phyloP scores from a whole-genome alignment of 257 asterid species.

The Jaltomata sinuosa region DNA sequence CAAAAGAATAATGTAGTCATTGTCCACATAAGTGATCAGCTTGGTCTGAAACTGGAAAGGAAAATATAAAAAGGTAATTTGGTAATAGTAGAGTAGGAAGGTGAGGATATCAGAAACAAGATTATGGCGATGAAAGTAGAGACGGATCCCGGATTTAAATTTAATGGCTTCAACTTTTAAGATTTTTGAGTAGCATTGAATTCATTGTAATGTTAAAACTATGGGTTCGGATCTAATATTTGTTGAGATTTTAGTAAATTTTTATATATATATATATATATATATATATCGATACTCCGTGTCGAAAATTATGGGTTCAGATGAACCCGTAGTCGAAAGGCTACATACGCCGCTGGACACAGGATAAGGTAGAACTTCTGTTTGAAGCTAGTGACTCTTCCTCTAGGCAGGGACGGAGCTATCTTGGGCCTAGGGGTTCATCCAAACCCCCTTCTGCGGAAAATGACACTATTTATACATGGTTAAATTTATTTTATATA shows the following conservation, averaged over 20 bases:
- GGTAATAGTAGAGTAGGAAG: background rate
- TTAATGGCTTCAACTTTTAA: background rate
- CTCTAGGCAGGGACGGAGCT: too few relatives aligned
- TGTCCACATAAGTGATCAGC: background rate
- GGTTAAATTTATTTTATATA: too few relatives aligned
- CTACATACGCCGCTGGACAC: background rate
- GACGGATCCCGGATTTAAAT: background rate
- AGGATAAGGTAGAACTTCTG: background rate
- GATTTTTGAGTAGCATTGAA: background rate
- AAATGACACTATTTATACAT: too few relatives aligned
- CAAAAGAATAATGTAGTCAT: background rate
- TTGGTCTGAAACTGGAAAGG: background rate
- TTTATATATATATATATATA: background rate
- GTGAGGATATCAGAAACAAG: background rate
- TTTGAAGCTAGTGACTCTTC: background rate
- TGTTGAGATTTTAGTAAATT: background rate
- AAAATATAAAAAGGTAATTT: background rate
- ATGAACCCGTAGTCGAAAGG: background rate
- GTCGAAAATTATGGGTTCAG: background rate
- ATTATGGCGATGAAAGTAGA: background rate
- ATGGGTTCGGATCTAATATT: background rate
- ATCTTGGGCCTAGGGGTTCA: too few relatives aligned
- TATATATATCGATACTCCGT: background rate
- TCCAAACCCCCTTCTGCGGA: too few relatives aligned
- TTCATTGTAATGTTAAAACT: background rate